Evolutionary conservation across 2,329 filamentous ascomycete species (phyloP).

Genomic region (Alternaria ventricosa): DNA sequence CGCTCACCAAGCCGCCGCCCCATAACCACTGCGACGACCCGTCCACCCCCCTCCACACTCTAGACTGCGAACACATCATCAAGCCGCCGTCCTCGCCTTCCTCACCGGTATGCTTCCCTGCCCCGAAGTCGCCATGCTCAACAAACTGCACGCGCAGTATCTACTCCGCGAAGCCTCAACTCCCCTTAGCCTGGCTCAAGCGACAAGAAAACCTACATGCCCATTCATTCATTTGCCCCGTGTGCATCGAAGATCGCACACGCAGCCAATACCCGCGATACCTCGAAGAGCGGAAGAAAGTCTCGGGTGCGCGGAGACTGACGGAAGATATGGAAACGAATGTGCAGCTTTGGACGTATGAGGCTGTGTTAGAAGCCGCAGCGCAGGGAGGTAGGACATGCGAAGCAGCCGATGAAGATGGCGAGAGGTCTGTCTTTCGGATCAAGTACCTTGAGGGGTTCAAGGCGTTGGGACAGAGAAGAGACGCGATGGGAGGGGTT

Average conservation of each 20-base stretch:
- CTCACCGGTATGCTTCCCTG: neutral
- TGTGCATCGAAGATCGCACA: neutral
- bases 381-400: neutral
- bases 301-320: too few relatives aligned
- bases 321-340: neutral
- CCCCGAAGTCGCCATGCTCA: neutral
- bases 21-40: neutral
- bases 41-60: neutral
- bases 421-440: neutral
- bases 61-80: neutral
- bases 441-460: neutral
- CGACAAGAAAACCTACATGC: neutral
- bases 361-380: neutral
- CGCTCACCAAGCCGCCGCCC: neutral
- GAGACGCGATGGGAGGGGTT: neutral
- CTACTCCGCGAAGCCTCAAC: neutral
- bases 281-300: too few relatives aligned
- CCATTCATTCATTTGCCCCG: neutral
- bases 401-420: neutral
- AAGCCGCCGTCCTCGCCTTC: neutral
- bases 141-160: neutral
- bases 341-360: neutral
- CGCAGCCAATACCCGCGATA: neutral
- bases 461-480: neutral
- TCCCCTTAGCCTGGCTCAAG: neutral